Evolutionary conservation across 306 rosid species (phyloP), one percentile per base, ranked within the genome.

Genomic region (Cucumis melo): DNA sequence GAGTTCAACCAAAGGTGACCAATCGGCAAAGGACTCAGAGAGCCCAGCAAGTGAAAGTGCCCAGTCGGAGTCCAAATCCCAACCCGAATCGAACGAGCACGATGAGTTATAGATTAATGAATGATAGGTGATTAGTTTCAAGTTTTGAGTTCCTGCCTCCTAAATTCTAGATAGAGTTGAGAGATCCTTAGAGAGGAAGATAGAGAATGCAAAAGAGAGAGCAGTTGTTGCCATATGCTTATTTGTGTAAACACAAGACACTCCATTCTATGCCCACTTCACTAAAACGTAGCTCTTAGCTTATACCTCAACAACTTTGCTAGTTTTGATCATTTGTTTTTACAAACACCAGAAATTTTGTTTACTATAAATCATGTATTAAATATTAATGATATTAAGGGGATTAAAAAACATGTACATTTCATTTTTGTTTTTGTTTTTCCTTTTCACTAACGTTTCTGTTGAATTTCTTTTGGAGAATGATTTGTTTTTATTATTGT

Each of bases 31-130:
- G 44, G 82, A 72, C 71, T 78, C 90, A 6, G 89, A 88, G 34
- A 77, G 44, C 5, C 55, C 83, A 24, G 75, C 50, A 15, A 81
- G 86, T 76, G 90, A 87, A 63, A 81, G 74, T 0, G 76, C 48
- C 73, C 76, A 83, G n/a, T 75, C 78, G 15, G 85, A 85, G 77
- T 17, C 86, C 1, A 84, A 83, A 19, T 75, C 80, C 29, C 80
- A 83, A 15, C 66, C 78, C 6, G 86, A 86, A 81, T 10, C 84
- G 2, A 20, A 83, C 64, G 77, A 6, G 64, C 94, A 90, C 24
- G 97, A 94, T 42, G 99, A 94, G 87, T 86, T 94, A 79, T 94
- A 88, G 36, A 87, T 83, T 73, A 27, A 80, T 50, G 15, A 67
- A 48, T 11, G 62, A 83, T 75, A 65, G 82, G 56, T 76, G 74